Conservation (phyloP, 768 basidiomycete genomes). For the Xerocomus spinulosus region DNA sequence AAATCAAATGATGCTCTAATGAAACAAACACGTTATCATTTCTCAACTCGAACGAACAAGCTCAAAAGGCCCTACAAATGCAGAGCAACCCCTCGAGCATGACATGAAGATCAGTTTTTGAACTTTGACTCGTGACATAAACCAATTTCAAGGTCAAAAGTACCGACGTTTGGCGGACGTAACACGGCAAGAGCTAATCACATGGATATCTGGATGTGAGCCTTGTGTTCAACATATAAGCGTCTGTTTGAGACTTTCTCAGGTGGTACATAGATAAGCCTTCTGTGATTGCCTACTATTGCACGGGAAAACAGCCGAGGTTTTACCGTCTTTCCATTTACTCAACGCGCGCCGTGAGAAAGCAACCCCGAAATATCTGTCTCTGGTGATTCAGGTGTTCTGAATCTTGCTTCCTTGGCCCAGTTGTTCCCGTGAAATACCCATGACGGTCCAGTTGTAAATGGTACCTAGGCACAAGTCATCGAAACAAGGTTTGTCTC, state of each 20-base stretch:
- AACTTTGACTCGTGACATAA: no score
- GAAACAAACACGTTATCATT: background rate
- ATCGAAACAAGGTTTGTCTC: slow-evolving; percentile 29
- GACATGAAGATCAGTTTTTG: no score
- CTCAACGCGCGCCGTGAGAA: slow-evolving; percentile 19
- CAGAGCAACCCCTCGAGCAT: background rate
- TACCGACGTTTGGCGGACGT: background rate
- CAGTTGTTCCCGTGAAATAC: slow-evolving; percentile 14
- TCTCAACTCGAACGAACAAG: background rate
- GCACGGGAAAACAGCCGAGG: slow-evolving; percentile 11
- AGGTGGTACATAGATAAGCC: slow-evolving; percentile 11
- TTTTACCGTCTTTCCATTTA: slow-evolving; percentile 12
- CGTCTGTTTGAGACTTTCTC: background rate
- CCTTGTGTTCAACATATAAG: background rate
- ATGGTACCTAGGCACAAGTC: slow-evolving; percentile 22
- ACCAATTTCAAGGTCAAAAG: no score
- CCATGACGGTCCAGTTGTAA: slow-evolving; percentile 12
- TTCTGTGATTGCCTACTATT: background rate
- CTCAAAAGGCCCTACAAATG: background rate
- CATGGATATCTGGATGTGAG: background rate
- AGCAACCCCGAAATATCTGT: slow-evolving; percentile 11
- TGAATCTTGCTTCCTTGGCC: background rate
- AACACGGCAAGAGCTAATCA: background rate
- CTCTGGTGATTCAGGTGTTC: slow-evolving; percentile 14
- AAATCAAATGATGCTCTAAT: background rate